These are phyloP conservation scores for Exophiala oligosperma DNA, from an alignment of 2,329 filamentous ascomycete genomes.

Conservation along the genomic window DNA sequence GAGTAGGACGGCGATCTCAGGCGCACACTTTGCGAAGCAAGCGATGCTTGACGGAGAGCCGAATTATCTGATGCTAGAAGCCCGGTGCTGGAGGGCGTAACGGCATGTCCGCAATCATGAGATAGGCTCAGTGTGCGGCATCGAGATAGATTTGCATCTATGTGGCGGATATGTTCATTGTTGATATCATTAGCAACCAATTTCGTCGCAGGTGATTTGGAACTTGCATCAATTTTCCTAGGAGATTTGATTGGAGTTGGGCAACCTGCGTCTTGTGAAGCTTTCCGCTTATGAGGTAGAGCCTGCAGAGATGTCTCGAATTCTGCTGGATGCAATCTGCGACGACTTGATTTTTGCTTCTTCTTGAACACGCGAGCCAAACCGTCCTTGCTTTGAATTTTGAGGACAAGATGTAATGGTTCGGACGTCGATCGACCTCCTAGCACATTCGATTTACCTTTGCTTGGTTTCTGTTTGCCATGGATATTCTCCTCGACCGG, in stretches of 20 bases:
- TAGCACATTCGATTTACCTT: neutral
- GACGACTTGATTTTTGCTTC: neutral
- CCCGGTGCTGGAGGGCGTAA: neutral
- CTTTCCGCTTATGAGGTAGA: conserved; percentile 6
- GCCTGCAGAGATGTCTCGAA: neutral
- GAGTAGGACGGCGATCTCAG: conserved; percentile 7
- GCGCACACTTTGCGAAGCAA: neutral
- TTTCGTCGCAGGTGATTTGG: neutral
- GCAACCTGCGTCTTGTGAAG: conserved; percentile 10
- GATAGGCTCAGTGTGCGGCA: neutral
- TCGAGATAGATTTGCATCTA: neutral
- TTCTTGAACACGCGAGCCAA: conserved; percentile 3
- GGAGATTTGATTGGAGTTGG: conserved; percentile 1
- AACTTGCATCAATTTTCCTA: neutral
- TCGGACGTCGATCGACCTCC: neutral
- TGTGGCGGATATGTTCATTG: neutral
- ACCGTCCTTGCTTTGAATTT: conserved; percentile 9
- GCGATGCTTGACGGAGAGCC: neutral
- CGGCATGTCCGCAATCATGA: neutral
- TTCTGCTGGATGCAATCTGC: neutral
- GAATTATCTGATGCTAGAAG: neutral
- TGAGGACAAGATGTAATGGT: conserved; percentile 10
- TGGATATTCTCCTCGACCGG: neutral
- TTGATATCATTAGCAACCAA: neutral
- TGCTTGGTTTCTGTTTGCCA: neutral